Conservation (phyloP, 116 monocot genomes). For the Posidonia oceanica region DNA sequence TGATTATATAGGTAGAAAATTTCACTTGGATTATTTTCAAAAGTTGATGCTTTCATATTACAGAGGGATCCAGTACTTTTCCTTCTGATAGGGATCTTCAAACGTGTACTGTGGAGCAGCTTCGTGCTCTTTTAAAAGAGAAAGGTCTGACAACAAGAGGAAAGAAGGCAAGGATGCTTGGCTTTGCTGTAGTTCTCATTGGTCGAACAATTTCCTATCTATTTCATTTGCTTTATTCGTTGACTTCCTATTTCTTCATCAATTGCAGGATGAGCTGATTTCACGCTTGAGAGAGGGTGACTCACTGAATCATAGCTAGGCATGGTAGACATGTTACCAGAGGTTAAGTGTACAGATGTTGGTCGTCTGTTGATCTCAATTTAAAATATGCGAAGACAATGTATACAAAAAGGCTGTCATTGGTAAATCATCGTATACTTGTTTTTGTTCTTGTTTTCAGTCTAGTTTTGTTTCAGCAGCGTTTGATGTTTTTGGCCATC, state of each 20-base stretch:
- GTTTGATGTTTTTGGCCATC: no score
- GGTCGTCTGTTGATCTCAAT: not conserved
- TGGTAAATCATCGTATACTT: no score
- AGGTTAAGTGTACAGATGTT: not conserved
- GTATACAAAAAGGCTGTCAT: no score
- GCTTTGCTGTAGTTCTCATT: not conserved
- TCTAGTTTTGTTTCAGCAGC: no score
- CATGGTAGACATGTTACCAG: not conserved
- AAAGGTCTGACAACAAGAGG: constrained; percentile 63
- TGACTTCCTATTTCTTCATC: not conserved
- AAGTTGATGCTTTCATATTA: not conserved
- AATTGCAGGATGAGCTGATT: constrained; percentile 37
- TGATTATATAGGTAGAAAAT: not conserved
- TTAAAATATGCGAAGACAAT: not conserved
- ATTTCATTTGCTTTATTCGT: not conserved
- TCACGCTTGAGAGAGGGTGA: constrained; percentile 19
- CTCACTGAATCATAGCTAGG: not conserved
- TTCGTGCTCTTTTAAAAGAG: constrained; percentile 54
- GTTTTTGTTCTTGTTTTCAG: no score
- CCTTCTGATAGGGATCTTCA: constrained; percentile 44
- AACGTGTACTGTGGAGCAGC: constrained; percentile 53
- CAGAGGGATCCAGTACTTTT: constrained; percentile 28
- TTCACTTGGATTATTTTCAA: not conserved
- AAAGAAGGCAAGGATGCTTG: constrained; percentile 40
- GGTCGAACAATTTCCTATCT: not conserved